phyloP scores from a whole-genome alignment of 495 filamentous ascomycete genomes.

The Durotheca rogersii region DNA sequence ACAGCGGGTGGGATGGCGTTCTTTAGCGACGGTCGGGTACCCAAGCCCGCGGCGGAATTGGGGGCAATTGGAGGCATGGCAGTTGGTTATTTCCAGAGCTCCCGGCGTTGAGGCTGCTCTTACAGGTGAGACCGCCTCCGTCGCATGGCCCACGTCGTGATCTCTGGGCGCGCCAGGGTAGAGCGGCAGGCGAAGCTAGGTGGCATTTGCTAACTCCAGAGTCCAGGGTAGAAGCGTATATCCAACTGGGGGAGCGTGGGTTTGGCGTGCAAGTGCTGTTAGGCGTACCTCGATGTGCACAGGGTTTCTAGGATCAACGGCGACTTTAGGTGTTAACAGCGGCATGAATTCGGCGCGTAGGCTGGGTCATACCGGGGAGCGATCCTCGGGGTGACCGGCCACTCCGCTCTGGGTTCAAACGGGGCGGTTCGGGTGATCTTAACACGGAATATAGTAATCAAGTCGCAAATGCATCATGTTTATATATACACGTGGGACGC shows the following conservation, averaged over 20 bases:
- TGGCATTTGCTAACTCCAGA: slow-evolving; percentile 6
- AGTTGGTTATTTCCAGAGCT: slow-evolving; percentile 1
- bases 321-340: not conserved
- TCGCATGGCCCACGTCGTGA: not conserved
- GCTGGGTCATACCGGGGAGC: too few species aligned
- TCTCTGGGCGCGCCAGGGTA: too few species aligned
- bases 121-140: slow-evolving; percentile 16
- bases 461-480: too few species aligned
- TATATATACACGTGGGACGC: too few species aligned
- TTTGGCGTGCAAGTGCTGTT: slow-evolving; percentile 7
- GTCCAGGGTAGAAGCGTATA: slow-evolving; percentile 6
- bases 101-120: slow-evolving; percentile 17
- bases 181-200: too few species aligned
- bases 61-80: not conserved
- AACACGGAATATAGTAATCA: too few species aligned
- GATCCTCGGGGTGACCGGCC: too few species aligned
- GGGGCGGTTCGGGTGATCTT: too few species aligned
- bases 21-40: not conserved
- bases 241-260: too few species aligned
- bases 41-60: not conserved
- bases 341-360: too few species aligned
- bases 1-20: not conserved
- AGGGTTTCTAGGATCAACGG: not conserved
- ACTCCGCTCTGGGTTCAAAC: too few species aligned
- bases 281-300: not conserved